Evolutionary conservation across 2,329 filamentous ascomycete genomes (phyloP).

Genomic region (Sphaerulina vaccinii): DNA sequence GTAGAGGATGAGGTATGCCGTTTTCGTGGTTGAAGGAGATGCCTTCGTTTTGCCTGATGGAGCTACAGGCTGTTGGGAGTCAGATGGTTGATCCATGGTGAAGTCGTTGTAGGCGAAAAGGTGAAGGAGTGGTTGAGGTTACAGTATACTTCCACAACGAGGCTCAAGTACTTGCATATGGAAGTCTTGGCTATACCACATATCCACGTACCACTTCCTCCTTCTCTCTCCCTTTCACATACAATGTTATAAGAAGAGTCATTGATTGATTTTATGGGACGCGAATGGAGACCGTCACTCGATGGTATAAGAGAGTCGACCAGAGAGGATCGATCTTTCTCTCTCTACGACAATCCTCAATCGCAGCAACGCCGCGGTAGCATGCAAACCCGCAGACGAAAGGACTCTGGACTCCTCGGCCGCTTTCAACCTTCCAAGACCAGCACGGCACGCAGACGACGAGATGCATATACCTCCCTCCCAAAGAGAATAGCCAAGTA

Average conservation of each 20-base stretch:
- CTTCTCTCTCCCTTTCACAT: too few relatives aligned
- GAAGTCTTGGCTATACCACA: too few relatives aligned
- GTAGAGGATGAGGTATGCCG: slow-evolving; percentile 75
- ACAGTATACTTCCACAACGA: too few relatives aligned
- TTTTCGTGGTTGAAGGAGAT: slow-evolving; percentile 33
- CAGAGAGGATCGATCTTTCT: slow-evolving; percentile 12
- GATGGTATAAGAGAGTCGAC: slow-evolving; percentile 14
- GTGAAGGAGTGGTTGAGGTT: neutral
- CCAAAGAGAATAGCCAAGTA: slow-evolving; percentile 17
- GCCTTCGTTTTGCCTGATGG: slow-evolving; percentile 5
- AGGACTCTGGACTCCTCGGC: slow-evolving; percentile 9
- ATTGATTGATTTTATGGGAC: neutral
- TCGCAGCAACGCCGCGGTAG: neutral
- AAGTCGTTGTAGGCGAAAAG: neutral
- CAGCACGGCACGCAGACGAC: slow-evolving; percentile 5
- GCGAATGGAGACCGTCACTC: slow-evolving; percentile 12
- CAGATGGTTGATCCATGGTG: slow-evolving; percentile 31
- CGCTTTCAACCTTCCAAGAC: slow-evolving; percentile 4
- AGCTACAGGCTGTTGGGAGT: slow-evolving; percentile 29
- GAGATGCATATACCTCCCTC: neutral
- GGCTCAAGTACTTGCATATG: too few relatives aligned
- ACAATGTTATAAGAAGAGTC: too few relatives aligned
- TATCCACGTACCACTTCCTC: too few relatives aligned
- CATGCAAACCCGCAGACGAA: slow-evolving; percentile 9
- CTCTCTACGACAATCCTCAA: slow-evolving; percentile 3